Conservation (phyloP, 257 asterid species). For the Agastache rugosa region DNA sequence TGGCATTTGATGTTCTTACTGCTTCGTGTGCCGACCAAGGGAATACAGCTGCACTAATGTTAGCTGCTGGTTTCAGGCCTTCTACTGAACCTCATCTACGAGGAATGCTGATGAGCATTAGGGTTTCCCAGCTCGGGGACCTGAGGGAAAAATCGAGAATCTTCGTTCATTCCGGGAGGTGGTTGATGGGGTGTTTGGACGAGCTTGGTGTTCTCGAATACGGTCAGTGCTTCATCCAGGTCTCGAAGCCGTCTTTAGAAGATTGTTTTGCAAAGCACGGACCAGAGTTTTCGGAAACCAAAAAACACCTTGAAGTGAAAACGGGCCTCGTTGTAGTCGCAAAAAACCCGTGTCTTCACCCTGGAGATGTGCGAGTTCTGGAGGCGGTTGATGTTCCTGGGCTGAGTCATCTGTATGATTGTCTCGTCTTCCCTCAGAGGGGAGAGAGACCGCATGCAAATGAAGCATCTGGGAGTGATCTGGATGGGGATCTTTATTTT, state of each 20-base stretch:
- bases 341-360: conserved; percentile 96
- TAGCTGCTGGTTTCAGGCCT: conserved; percentile 88
- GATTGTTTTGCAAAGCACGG: conserved; percentile 79
- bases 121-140: conserved; percentile 89
- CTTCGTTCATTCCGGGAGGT: conserved; percentile 80
- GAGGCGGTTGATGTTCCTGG: conserved; percentile 79
- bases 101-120: conserved; percentile 85
- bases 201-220: conserved; percentile 78
- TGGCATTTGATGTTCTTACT: conserved; percentile 78
- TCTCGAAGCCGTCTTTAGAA: conserved; percentile 70
- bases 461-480: conserved; percentile 98
- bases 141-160: conserved; percentile 83
- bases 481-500: conserved; percentile 91
- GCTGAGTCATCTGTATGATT: conserved; percentile 72
- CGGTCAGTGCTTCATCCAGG: conserved; percentile 91
- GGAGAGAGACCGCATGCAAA: conserved; percentile 91
- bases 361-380: conserved; percentile 90
- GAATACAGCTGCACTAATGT: conserved; percentile 79
- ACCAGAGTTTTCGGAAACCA: conserved; percentile 53
- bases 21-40: conserved; percentile 82
- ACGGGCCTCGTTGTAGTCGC: conserved; percentile 79
- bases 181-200: conserved; percentile 97
- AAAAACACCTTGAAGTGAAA: conserved; percentile 59
- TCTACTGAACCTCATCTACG: conserved; percentile 78
- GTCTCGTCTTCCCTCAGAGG: conserved; percentile 87